Percentiles rank a stretch among this genome's conserved stretches.
Evolutionary conservation across 202 grass and related monocot genomes (phyloP).

Genomic region (Hordeum pubiflorum): DNA sequence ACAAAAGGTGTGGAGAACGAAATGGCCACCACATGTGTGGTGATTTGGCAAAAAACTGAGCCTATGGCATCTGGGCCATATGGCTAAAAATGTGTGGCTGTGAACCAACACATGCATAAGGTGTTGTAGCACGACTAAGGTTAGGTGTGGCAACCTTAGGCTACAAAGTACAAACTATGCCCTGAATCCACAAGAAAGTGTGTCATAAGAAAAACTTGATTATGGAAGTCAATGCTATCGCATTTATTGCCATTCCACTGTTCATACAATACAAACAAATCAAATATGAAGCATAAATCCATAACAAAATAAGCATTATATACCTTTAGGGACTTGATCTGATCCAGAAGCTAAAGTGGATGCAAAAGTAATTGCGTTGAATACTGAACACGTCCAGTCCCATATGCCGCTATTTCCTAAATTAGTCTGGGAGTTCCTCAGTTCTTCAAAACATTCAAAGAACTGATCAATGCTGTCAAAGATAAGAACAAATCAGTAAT

Average conservation of each 20-base stretch:
- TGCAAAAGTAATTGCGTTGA: slow-evolving; percentile 87
- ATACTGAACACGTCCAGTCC: slow-evolving; percentile 99
- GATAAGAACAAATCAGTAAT: slow-evolving; percentile 37
- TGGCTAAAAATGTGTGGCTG: neutral
- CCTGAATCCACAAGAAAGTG: neutral
- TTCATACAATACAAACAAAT: neutral
- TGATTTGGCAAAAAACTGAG: neutral
- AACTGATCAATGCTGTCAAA: slow-evolving; percentile 92
- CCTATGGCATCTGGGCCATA: neutral
- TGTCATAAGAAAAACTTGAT: neutral
- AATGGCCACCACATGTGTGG: neutral
- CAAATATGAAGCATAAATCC: slow-evolving; percentile 2
- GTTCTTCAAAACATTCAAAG: slow-evolving; percentile 97
- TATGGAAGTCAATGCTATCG: neutral
- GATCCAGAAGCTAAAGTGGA: slow-evolving; percentile 91
- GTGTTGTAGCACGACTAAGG: neutral
- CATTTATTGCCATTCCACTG: neutral
- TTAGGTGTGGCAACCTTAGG: neutral
- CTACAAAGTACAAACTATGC: neutral
- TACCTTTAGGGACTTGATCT: slow-evolving; percentile 81
- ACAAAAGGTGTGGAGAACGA: neutral
- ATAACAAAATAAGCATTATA: neutral
- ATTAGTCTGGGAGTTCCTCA: slow-evolving; percentile 77
- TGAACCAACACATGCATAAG: neutral
- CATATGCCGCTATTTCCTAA: slow-evolving; percentile 76